Percentiles rank a stretch among this genome's conserved stretches.
phyloP scores from a whole-genome alignment of 331 rosid genomes.

The Telfairia occidentalis region DNA sequence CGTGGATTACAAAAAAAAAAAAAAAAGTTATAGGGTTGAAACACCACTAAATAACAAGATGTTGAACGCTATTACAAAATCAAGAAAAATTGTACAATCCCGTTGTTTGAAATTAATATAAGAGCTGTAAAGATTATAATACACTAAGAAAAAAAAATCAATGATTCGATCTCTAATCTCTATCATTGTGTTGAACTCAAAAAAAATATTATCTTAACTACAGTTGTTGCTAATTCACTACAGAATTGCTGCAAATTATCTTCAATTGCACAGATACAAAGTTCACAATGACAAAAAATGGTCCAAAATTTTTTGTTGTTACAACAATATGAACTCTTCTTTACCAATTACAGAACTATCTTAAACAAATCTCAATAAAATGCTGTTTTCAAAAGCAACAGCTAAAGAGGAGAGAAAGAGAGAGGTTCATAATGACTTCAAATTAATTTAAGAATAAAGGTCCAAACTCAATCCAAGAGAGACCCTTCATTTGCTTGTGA shows the following conservation, averaged over 20 bases:
- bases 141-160: too few relatives aligned
- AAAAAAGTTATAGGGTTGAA: too few relatives aligned
- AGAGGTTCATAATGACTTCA: neutral
- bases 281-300: neutral
- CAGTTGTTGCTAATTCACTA: too few relatives aligned
- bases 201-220: too few relatives aligned
- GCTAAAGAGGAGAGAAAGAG: neutral
- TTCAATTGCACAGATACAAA: neutral
- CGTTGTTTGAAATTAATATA: neutral
- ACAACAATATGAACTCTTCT: too few relatives aligned
- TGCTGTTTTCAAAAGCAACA: neutral
- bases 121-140: neutral
- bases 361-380: neutral
- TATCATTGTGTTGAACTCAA: too few relatives aligned
- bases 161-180: too few relatives aligned
- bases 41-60: too few relatives aligned
- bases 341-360: neutral
- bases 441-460: neutral
- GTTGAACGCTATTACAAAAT: too few relatives aligned
- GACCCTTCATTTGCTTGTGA: too few relatives aligned
- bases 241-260: neutral
- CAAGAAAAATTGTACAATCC: neutral
- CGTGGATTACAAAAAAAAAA: too few relatives aligned
- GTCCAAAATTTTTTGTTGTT: too few relatives aligned
- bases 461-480: neutral